Evolutionary conservation across 2,329 filamentous ascomycete genomes (phyloP).

Genomic region (Acrodontium crateriforme): DNA sequence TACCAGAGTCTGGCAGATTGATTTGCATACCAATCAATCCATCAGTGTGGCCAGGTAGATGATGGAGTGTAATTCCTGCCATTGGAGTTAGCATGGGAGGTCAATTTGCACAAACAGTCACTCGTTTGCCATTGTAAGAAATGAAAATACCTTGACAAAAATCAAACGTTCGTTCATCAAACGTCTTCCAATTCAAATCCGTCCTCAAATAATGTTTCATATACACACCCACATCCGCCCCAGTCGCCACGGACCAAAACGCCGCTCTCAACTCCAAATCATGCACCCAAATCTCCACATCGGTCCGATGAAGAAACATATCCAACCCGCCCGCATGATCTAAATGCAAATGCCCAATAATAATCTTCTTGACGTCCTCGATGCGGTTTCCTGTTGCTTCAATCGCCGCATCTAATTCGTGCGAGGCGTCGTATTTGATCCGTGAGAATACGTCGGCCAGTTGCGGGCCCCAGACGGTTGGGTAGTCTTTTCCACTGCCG

Average conservation of each 20-base stretch:
- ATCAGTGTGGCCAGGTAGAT: slow-evolving; percentile 24
- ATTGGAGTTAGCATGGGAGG: too few relatives aligned
- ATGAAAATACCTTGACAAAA: slow-evolving; percentile 23
- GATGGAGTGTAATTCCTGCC: slow-evolving; percentile 25
- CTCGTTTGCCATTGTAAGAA: too few relatives aligned
- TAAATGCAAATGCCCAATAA: slow-evolving; percentile 24
- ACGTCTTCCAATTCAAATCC: slow-evolving; percentile 25
- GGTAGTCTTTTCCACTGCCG: slow-evolving; percentile 30
- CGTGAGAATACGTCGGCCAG: slow-evolving; percentile 21
- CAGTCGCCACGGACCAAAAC: slow-evolving; percentile 23
- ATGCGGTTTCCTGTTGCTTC: slow-evolving; percentile 22
- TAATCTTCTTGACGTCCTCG: slow-evolving; percentile 24
- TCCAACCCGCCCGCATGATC: slow-evolving; percentile 24
- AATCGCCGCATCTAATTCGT: slow-evolving; percentile 22
- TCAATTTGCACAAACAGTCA: too few relatives aligned
- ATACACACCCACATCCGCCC: slow-evolving; percentile 23
- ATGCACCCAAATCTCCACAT: slow-evolving; percentile 25
- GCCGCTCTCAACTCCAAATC: slow-evolving; percentile 20
- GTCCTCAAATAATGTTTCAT: slow-evolving; percentile 22
- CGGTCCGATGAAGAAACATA: slow-evolving; percentile 20
- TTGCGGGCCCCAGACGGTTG: slow-evolving; percentile 20
- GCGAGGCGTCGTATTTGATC: slow-evolving; percentile 20
- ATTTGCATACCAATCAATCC: slow-evolving; percentile 24
- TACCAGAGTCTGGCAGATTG: slow-evolving; percentile 21
- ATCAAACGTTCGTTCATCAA: slow-evolving; percentile 22